These are phyloP conservation scores for Diplodia sapinea DNA, from an alignment of 2,329 filamentous ascomycete species.

Conservation along the genomic window DNA sequence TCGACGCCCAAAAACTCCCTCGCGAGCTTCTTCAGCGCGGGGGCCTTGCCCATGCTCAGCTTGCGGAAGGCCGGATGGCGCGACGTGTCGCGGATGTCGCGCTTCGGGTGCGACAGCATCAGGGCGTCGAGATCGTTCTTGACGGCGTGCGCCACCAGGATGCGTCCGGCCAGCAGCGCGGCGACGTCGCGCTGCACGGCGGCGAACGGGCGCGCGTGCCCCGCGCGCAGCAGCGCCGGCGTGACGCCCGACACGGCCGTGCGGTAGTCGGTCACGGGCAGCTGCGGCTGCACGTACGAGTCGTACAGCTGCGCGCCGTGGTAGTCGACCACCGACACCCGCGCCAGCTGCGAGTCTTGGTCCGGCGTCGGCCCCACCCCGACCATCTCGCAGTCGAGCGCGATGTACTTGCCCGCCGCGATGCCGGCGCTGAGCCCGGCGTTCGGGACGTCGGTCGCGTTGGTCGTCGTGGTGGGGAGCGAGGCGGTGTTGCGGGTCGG, in stretches of 20 bases:
- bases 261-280: conserved; percentile 86
- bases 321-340: conserved; percentile 91
- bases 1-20: conserved; percentile 63
- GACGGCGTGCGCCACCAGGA: conserved; percentile 84
- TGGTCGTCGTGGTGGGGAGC: conserved; percentile 50
- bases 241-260: conserved; percentile 84
- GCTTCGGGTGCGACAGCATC: conserved; percentile 76
- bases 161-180: conserved; percentile 69
- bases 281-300: conserved; percentile 81
- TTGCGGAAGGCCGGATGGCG: conserved; percentile 76
- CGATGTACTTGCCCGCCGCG: conserved; percentile 85
- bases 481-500: conserved; percentile 57
- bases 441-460: conserved; percentile 50
- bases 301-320: conserved; percentile 93
- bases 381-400: conserved; percentile 98
- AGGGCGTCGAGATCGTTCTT: conserved; percentile 78
- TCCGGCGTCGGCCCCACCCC: conserved; percentile 72
- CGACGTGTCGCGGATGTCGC: conserved; percentile 84
- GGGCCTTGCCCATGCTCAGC: conserved; percentile 70
- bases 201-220: conserved; percentile 63
- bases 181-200: conserved; percentile 77
- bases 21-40: conserved; percentile 67
- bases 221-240: conserved; percentile 70
- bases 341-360: conserved; percentile 76
- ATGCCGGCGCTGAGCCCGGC: conserved; percentile 57